These are phyloP conservation scores for Hypomontagnella monticulosa DNA, from an alignment of 495 filamentous ascomycete genomes.

Conservation along the genomic window DNA sequence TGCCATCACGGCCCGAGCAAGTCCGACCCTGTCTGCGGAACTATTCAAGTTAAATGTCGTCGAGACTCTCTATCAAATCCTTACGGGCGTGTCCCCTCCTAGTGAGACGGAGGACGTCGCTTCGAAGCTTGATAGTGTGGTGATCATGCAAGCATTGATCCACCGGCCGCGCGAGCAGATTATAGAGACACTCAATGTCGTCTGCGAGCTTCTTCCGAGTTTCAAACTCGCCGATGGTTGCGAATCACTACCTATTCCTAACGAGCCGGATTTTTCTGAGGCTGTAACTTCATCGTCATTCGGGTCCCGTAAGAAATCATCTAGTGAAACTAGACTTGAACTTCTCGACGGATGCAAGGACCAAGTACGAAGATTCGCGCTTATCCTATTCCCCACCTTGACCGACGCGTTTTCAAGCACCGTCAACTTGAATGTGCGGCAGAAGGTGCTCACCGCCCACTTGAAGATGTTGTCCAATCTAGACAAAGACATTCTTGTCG, in stretches of 20 bases:
- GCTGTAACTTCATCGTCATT: slow-evolving; percentile 48
- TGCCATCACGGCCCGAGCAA: slow-evolving; percentile 86
- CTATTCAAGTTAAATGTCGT: slow-evolving; percentile 97
- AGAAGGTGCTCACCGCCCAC: slow-evolving; percentile 94
- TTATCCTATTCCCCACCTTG: slow-evolving; percentile 94
- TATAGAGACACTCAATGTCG: slow-evolving; percentile 95
- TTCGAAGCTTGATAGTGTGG: slow-evolving; percentile 93
- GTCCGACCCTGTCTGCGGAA: slow-evolving; percentile 85
- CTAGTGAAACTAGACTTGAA: slow-evolving; percentile 80
- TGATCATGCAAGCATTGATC: slow-evolving; percentile 98
- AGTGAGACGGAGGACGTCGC: slow-evolving; percentile 80
- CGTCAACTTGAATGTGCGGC: slow-evolving; percentile 96
- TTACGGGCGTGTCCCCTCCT: slow-evolving; percentile 95
- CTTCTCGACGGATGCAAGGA: slow-evolving; percentile 81
- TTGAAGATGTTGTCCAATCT: slow-evolving; percentile 98
- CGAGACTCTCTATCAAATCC: slow-evolving; percentile 96
- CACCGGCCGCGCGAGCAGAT: slow-evolving; percentile 97
- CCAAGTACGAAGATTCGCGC: slow-evolving; percentile 89
- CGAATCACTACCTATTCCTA: slow-evolving; percentile 26
- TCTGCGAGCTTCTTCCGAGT: slow-evolving; percentile 91
- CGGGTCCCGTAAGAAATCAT: slow-evolving; percentile 63
- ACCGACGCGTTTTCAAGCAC: slow-evolving; percentile 98
- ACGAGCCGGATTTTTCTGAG: slow-evolving; percentile 44
- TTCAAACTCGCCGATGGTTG: slow-evolving; percentile 63
- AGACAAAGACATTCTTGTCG: slow-evolving; percentile 81